These are phyloP conservation scores for Scleroderma bovista DNA, from an alignment of 768 basidiomycete species.

Conservation along the genomic window DNA sequence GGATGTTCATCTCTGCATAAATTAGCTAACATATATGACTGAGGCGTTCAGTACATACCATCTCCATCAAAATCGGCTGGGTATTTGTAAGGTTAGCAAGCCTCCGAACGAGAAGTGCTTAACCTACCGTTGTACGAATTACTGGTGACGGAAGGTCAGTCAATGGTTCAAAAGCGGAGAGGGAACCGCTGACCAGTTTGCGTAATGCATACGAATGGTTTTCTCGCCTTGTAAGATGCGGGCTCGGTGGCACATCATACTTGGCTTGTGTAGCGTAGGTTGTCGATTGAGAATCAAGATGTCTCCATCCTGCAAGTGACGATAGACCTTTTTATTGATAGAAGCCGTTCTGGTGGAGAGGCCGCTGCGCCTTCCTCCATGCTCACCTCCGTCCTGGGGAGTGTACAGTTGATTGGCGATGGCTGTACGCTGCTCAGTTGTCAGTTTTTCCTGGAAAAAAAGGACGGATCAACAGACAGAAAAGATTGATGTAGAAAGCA, in stretches of 20 bases:
- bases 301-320: conserved; percentile 92
- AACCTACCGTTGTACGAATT: conserved; percentile 92
- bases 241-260: conserved; percentile 98
- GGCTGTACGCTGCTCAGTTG: conserved; percentile 85
- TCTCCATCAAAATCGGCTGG: conserved; percentile 91
- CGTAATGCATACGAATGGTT: conserved; percentile 99
- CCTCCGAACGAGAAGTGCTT: conserved; percentile 4
- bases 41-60: conserved; percentile 38
- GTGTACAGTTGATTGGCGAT: conserved; percentile 94
- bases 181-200: conserved; percentile 74
- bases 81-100: conserved; percentile 6
- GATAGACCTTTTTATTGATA: conserved; percentile 95
- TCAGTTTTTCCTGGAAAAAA: conserved; percentile 68
- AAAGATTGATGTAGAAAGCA: not conserved
- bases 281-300: conserved; percentile 95
- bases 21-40: conserved; percentile 2
- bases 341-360: conserved; percentile 73
- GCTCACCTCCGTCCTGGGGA: conserved; percentile 64
- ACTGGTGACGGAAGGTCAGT: conserved; percentile 37
- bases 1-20: conserved; percentile 92
- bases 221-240: conserved; percentile 92
- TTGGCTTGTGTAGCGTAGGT: conserved; percentile 97
- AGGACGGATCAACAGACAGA: conserved; percentile 3
- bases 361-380: conserved; percentile 40
- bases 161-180: not conserved